Evolutionary conservation across 495 filamentous ascomycete species (phyloP).

Genomic region (Penicillium cataractarum): DNA sequence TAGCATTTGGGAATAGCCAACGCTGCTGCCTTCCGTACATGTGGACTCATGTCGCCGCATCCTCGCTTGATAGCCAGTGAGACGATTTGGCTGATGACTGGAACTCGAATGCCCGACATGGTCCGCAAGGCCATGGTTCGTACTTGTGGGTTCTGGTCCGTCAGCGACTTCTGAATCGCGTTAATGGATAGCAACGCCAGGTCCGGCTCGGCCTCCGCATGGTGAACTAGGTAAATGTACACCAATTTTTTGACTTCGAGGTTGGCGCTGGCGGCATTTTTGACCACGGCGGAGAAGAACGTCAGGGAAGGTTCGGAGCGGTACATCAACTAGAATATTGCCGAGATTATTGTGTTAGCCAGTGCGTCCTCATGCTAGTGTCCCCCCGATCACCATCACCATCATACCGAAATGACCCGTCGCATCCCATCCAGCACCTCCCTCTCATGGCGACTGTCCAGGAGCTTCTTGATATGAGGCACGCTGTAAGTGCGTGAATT

Average conservation of each 20-base stretch:
- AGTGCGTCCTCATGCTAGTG: not conserved
- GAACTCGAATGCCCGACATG: conserved; percentile 94
- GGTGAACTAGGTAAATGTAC: conserved; percentile 94
- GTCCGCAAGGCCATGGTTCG: conserved; percentile 88
- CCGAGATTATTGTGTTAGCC: conserved; percentile 25
- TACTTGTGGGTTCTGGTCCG: conserved; percentile 86
- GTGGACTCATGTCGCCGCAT: conserved; percentile 88
- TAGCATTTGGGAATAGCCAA: conserved; percentile 98
- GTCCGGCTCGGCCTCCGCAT: conserved; percentile 94
- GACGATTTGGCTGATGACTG: conserved; percentile 99
- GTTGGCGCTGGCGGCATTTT: conserved; percentile 90
- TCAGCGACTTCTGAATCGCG: conserved; percentile 95
- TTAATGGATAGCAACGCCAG: conserved; percentile 96
- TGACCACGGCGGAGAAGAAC: conserved; percentile 93
- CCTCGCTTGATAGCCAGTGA: conserved; percentile 92
- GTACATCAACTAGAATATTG: conserved; percentile 79
- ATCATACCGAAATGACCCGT: conserved; percentile 80
- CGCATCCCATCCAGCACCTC: conserved; percentile 92
- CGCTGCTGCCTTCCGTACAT: conserved; percentile 90
- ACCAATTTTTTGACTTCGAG: conserved; percentile 96
- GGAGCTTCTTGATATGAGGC: conserved; percentile 83
- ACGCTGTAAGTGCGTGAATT: conserved; percentile 51
- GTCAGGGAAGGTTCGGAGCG: conserved; percentile 77
- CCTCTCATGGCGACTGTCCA: conserved; percentile 91
- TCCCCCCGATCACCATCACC: conserved; percentile 5